Evolutionary conservation across 2,329 filamentous ascomycete species (phyloP).

Genomic region (Pyrenophora graminea): DNA sequence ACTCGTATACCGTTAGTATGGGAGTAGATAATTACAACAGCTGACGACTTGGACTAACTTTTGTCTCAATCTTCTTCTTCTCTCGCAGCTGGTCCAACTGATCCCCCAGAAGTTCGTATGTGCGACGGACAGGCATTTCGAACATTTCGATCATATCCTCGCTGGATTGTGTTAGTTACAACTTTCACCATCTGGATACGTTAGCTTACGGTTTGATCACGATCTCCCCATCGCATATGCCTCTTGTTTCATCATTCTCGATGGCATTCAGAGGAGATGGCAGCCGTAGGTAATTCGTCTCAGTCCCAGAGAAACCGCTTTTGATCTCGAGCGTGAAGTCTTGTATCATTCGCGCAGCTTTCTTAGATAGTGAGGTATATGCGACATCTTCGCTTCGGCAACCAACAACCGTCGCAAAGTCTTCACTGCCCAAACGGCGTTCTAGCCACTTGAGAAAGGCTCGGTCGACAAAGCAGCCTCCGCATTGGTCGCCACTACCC

Average conservation of each 20-base stretch:
- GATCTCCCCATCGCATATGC: conserved; percentile 33
- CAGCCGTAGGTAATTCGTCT: conserved; percentile 22
- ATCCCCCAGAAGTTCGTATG: conserved; percentile 16
- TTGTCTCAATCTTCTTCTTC: too few species aligned
- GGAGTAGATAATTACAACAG: neutral
- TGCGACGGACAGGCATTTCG: conserved; percentile 11
- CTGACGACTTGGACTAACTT: neutral
- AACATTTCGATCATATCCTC: conserved; percentile 27
- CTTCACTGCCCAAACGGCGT: conserved; percentile 17
- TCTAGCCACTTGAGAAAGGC: conserved; percentile 31
- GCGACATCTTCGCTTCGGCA: conserved; percentile 13
- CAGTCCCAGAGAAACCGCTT: conserved; percentile 24
- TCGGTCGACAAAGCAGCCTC: conserved; percentile 34
- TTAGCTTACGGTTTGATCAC: conserved; percentile 20
- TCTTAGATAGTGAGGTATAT: conserved; percentile 16
- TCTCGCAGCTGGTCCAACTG: conserved; percentile 14
- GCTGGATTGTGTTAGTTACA: conserved; percentile 12
- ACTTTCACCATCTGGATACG: too few species aligned
- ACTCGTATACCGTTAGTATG: conserved; percentile 9
- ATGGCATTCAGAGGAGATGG: conserved; percentile 23
- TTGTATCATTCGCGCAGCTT: conserved; percentile 23
- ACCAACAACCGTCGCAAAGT: conserved; percentile 29
- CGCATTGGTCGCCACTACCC: conserved; percentile 33
- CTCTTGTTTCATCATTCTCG: conserved; percentile 21
- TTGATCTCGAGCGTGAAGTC: conserved; percentile 28